These are phyloP conservation scores for Chalaropsis thielavioides DNA, from an alignment of 2,329 filamentous ascomycete genomes.

Conservation along the genomic window DNA sequence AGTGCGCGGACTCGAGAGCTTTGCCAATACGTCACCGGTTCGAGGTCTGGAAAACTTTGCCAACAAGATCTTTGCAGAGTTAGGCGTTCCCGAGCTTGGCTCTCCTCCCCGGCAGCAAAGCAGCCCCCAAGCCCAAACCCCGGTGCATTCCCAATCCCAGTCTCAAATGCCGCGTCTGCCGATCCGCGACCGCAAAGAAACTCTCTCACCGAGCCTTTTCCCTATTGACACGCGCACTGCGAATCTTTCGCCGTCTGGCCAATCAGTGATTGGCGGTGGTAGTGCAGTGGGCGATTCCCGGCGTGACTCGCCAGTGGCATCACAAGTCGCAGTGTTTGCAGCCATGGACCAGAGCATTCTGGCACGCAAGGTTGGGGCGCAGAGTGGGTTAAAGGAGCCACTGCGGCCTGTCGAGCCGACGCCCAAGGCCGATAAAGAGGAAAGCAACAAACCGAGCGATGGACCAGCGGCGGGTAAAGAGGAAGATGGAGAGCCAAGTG, in stretches of 20 bases:
- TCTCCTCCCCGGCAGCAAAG: conserved; percentile 17
- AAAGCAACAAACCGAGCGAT: not conserved
- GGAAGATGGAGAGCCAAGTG: not conserved
- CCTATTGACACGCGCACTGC: conserved; percentile 8
- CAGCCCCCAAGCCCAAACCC: conserved; percentile 32
- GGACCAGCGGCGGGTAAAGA: not conserved
- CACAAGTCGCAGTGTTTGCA: conserved; percentile 46
- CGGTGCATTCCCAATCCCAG: not conserved
- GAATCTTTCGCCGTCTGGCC: conserved; percentile 7
- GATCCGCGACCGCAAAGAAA: conserved; percentile 34
- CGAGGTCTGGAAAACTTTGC: conserved; percentile 42
- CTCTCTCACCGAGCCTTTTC: conserved; percentile 14
- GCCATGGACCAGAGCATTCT: conserved; percentile 50
- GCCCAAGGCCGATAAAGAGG: conserved; percentile 19
- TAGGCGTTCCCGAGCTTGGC: conserved; percentile 34
- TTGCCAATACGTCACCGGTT: conserved; percentile 3
- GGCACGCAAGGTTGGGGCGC: conserved; percentile 39
- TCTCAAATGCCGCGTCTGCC: not conserved
- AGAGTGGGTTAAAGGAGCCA: conserved; percentile 21
- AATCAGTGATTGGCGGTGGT: not conserved
- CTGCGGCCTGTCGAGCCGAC: conserved; percentile 21
- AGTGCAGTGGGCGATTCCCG: conserved; percentile 13
- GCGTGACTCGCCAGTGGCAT: conserved; percentile 24
- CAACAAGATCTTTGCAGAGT: conserved; percentile 46
- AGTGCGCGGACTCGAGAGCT: conserved; percentile 30